Evolutionary conservation across 2,329 filamentous ascomycete genomes (phyloP).

Genomic region (Xylariaceae sp.): DNA sequence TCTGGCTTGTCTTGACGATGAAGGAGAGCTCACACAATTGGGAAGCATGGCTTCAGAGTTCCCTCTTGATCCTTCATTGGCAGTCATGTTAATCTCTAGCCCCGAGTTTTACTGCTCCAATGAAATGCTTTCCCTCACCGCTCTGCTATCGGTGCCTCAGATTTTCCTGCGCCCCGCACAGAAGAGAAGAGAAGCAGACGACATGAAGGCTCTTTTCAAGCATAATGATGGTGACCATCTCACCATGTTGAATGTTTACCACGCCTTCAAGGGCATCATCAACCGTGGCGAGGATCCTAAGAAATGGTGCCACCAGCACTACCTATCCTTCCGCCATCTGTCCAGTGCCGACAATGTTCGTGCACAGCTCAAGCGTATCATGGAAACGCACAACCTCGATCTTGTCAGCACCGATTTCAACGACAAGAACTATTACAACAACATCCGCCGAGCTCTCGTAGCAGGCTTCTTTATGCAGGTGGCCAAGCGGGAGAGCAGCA

Average conservation of each 20-base stretch:
- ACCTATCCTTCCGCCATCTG: conserved; percentile 81
- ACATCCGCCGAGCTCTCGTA: conserved; percentile 87
- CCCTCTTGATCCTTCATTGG: conserved; percentile 85
- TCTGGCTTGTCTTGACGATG: conserved; percentile 90
- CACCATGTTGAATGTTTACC: conserved; percentile 94
- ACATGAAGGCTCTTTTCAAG: conserved; percentile 93
- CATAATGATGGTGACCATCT: conserved; percentile 93
- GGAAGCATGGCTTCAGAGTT: conserved; percentile 90
- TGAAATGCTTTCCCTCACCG: conserved; percentile 92
- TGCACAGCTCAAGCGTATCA: conserved; percentile 85
- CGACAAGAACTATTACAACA: conserved; percentile 96
- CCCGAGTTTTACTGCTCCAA: conserved; percentile 99
- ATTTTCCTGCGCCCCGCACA: conserved; percentile 84
- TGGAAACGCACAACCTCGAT: conserved; percentile 86
- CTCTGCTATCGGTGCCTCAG: conserved; percentile 88
- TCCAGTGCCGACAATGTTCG: conserved; percentile 93
- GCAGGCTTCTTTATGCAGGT: conserved; percentile 99
- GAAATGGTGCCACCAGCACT: conserved; percentile 96
- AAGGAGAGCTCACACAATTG: conserved; percentile 83
- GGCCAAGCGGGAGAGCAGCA: conserved; percentile 84
- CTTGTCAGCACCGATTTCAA: conserved; percentile 85
- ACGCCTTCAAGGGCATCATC: conserved; percentile 81
- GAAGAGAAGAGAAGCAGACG: conserved; percentile 84
- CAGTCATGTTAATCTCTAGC: conserved; percentile 96
- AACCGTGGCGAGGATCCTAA: conserved; percentile 64